Evolutionary conservation across 371 early-diverging fungal genomes (phyloP), one percentile per base, ranked within the genome.

Genomic region (Nosema muscidifuracis): DNA sequence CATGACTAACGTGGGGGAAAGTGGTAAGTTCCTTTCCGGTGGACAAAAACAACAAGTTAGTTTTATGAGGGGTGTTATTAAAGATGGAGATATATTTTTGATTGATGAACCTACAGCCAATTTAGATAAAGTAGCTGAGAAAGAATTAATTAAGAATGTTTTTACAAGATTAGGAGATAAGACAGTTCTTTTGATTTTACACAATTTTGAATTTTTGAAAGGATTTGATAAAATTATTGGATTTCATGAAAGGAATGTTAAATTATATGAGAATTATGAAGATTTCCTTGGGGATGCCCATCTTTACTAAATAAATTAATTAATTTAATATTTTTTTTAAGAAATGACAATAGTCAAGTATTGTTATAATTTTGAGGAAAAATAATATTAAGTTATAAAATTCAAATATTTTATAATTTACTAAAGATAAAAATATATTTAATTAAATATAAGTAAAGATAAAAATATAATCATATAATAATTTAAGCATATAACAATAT

Each of bases 111-210:
- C 86, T 0, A 86, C 87, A 0, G 64, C 78, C 13, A 81, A 79
- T 55, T 33, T 85, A 83, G 88, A 88, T 75, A 66, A 86, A 7
- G 87, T 90, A 75, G 87, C 89, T 36, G 98, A 97, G 81, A 87
- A 87, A 71, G 77, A 90, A 20, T 91, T 96, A 2, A 92, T 94
- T 77, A 85, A 85, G 1, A 93, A 92, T 0, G 80, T 95, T 34
- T 89, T 90, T 74, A 84, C 79, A 28, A 69, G 87, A 36, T 87
- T 87, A 86, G 73, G 83, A 20, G 87, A 86, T 36, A 85, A 88
- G 50, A 90, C 90, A 1, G 88, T 88, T 2, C 87, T 97, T 57
- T 88, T 92, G 3, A 89, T 94, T 77, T 93, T 94, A 0, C 94
- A 94, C 81, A 88, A 94, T 26, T 81, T 94, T 40, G 84, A 86